Percentiles rank a stretch among this genome's conserved stretches.
These are phyloP conservation scores for Cyberlindnera veronae DNA, from an alignment of 805 yeast genomes.

Conservation along the genomic window DNA sequence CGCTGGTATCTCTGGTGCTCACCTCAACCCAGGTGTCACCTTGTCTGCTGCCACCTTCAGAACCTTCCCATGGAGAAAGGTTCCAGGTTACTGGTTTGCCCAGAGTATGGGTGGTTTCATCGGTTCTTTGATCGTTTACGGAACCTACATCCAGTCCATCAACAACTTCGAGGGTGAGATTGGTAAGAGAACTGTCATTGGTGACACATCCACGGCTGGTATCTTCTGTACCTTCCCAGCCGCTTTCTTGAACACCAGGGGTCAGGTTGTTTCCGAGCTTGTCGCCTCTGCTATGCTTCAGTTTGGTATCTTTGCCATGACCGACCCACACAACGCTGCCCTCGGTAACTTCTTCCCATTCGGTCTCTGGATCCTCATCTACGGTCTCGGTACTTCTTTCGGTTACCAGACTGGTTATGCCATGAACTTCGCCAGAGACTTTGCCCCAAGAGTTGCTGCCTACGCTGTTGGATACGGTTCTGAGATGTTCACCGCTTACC, in stretches of 20 bases:
- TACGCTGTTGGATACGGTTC: slow-evolving; percentile 44
- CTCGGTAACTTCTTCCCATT: slow-evolving; percentile 45
- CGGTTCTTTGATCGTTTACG: slow-evolving; percentile 46
- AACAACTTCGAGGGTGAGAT: slow-evolving; percentile 33
- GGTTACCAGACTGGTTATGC: slow-evolving; percentile 56
- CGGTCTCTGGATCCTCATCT: slow-evolving; percentile 42
- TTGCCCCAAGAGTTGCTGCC: slow-evolving; percentile 50
- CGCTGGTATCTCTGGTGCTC: slow-evolving; percentile 60
- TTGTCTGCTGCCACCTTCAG: slow-evolving; percentile 44
- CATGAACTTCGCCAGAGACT: slow-evolving; percentile 51
- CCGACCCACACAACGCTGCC: slow-evolving; percentile 48
- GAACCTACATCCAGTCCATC: slow-evolving; percentile 40
- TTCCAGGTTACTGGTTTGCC: slow-evolving; percentile 41
- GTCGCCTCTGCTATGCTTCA: slow-evolving; percentile 43
- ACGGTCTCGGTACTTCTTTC: slow-evolving; percentile 43
- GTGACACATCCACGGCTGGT: slow-evolving; percentile 35
- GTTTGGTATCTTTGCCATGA: slow-evolving; percentile 46
- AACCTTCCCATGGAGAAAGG: slow-evolving; percentile 48
- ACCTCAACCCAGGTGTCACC: slow-evolving; percentile 52
- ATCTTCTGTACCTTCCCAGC: slow-evolving; percentile 46
- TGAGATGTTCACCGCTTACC: slow-evolving; percentile 36
- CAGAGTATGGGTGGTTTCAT: slow-evolving; percentile 47
- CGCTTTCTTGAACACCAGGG: slow-evolving; percentile 36
- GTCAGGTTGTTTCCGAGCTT: slow-evolving; percentile 47
- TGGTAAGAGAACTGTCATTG: slow-evolving; percentile 22